These are phyloP conservation scores for Cystofilobasidium capitatum DNA, from an alignment of 768 basidiomycete genomes.

Conservation along the genomic window DNA sequence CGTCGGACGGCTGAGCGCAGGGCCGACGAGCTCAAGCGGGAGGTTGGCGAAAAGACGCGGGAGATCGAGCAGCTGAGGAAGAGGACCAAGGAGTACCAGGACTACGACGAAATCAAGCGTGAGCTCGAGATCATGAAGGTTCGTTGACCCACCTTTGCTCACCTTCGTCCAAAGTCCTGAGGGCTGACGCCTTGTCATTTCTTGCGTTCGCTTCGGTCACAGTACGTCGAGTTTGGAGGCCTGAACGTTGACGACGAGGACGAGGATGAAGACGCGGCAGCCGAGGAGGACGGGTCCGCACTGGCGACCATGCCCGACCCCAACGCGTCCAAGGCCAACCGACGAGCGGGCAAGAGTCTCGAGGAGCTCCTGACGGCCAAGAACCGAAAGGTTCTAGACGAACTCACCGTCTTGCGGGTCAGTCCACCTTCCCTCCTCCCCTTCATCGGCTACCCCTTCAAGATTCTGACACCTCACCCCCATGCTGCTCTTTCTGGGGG, in stretches of 20 bases:
- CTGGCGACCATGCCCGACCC: conserved; percentile 63
- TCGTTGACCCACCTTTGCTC: conserved; percentile 23
- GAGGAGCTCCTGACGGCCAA: conserved; percentile 85
- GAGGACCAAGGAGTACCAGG: conserved; percentile 60
- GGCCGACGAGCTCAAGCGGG: conserved; percentile 53
- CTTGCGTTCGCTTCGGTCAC: background rate
- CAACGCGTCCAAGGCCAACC: conserved; percentile 73
- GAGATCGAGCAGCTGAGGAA: conserved; percentile 63
- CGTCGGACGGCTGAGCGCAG: conserved; percentile 49
- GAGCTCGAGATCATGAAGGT: conserved; percentile 99
- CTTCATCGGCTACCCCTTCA: background rate
- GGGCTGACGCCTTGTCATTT: background rate
- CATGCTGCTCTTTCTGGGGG: background rate
- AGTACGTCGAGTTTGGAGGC: conserved; percentile 96
- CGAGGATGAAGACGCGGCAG: conserved; percentile 48
- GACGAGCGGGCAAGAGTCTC: conserved; percentile 61
- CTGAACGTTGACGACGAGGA: conserved; percentile 64
- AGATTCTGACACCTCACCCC: background rate
- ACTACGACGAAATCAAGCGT: conserved; percentile 96
- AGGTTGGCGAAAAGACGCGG: conserved; percentile 45
- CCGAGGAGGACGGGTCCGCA: conserved; percentile 38
- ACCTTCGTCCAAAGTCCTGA: background rate
- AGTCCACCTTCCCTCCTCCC: conserved; percentile 28
- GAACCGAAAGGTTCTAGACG: conserved; percentile 85
- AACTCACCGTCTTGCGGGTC: conserved; percentile 82